Base-by-base conservation (phyloP, 768 basidiomycete species). In the Filobasidium wieringae region DNA sequence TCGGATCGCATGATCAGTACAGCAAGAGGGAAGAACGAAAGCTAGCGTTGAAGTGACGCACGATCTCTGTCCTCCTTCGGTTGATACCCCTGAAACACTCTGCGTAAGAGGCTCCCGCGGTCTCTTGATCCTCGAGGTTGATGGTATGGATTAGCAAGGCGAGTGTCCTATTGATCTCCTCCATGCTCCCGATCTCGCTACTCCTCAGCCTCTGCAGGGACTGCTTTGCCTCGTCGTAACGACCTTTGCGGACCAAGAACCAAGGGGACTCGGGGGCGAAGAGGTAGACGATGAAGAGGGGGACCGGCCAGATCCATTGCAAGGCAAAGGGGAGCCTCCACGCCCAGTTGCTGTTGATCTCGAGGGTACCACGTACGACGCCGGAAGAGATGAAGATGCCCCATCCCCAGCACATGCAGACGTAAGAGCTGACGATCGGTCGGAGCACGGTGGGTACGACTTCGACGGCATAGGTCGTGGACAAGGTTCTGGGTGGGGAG, bases 61-160 rank as follows among this genome's bases (percentile, higher is more conserved):
- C 88, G 73, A 88, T 68, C 60, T 71, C 71, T 7, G 70, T 71
- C 11, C 71, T 54, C 8, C 71, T 56, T 1, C 54, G 41, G 56
- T 73, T 64, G 52, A 58, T 59, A 1, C 66, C 65, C 27, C n/a
- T 58, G 65, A 66, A 69, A 63, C 70, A 70, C 53, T 73, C 68
- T 8, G 61, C 8, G 62, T 70, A 71, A 7, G 41, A 53, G 0
- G 66, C 60, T 12, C 70, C 68, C 2, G 57, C 59, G 1, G 60
- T 53, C 33, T 60, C 56, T 32, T 52, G 50, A 56, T 61, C 62
- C 55, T 71, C 70, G 14, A 70, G 26, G 43, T 60, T 62, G 57
- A 59, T 66, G 31, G 68, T 64, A 55, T 67, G 64, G 5, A 59
- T 34, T 58, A 66, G 62, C 53, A 67, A 54, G 14, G 62, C 62